These are phyloP conservation scores for Fomes fomentarius DNA, from an alignment of 1,284 basidiomycete genomes.

Conservation along the genomic window DNA sequence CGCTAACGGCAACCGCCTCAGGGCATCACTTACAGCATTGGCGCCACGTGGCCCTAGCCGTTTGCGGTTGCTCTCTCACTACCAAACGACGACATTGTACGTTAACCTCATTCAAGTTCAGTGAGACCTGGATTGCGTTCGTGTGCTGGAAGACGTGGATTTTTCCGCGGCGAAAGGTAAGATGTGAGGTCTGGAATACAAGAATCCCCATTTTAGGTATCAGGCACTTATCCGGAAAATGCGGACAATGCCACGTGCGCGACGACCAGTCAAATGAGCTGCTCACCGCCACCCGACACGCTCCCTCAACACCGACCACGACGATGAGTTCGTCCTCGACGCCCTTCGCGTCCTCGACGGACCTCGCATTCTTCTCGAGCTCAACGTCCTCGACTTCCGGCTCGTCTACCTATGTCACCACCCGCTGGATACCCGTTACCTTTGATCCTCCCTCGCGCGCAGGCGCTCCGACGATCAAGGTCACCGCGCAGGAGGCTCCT, in stretches of 20 bases:
- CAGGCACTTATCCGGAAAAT: background rate
- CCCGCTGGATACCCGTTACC: conserved; percentile 32
- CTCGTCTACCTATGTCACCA: conserved; percentile 30
- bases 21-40: background rate
- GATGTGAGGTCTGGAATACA: too few relatives aligned
- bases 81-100: too few relatives aligned
- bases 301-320: conserved; percentile 15
- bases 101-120: too few relatives aligned
- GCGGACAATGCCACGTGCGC: background rate
- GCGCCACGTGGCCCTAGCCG: conserved; percentile 1
- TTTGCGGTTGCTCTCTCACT: background rate
- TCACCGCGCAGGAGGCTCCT: conserved; percentile 24
- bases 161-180: too few relatives aligned
- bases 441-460: conserved; percentile 17
- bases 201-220: too few relatives aligned
- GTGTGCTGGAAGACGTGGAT: too few relatives aligned
- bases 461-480: conserved; percentile 27
- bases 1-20: conserved; percentile 8
- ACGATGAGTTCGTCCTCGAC: conserved; percentile 25
- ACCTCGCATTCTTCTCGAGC: conserved; percentile 35
- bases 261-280: conserved; percentile 13
- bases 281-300: conserved; percentile 23
- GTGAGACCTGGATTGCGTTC: too few relatives aligned
- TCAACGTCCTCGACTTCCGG: conserved; percentile 23
- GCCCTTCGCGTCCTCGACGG: conserved; percentile 20